phyloP scores from a whole-genome alignment of 2,329 filamentous ascomycete species.

The Scorias spongiosa region DNA sequence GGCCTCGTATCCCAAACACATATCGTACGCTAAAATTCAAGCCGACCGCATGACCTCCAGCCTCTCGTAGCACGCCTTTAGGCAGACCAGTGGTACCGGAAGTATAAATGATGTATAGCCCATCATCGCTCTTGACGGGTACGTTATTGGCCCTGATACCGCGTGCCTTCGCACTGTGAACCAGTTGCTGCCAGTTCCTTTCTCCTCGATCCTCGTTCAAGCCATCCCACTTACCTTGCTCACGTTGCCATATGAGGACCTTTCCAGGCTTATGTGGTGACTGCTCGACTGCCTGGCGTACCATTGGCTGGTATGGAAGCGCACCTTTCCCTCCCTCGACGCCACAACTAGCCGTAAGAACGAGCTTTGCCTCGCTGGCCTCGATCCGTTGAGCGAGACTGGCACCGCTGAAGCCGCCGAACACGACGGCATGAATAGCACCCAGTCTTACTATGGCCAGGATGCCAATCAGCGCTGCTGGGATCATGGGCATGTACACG shows the following conservation, averaged over 20 bases:
- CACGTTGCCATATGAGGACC: conserved; percentile 71
- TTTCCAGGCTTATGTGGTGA: conserved; percentile 56
- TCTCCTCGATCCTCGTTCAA: conserved; percentile 53
- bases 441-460: conserved; percentile 69
- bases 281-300: conserved; percentile 55
- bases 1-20: conserved; percentile 67
- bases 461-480: conserved; percentile 71
- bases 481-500: conserved; percentile 96
- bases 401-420: conserved; percentile 73
- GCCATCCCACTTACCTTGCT: conserved; percentile 58
- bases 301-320: conserved; percentile 59
- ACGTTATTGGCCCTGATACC: conserved; percentile 59
- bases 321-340: conserved; percentile 76
- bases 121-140: conserved; percentile 61
- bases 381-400: conserved; percentile 83
- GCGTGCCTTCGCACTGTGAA: conserved; percentile 53
- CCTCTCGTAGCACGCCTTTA: conserved; percentile 70
- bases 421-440: conserved; percentile 81
- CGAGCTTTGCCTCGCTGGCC: conserved; percentile 55
- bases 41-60: conserved; percentile 75
- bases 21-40: conserved; percentile 70
- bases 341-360: conserved; percentile 83
- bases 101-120: conserved; percentile 83
- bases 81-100: conserved; percentile 68
- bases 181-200: conserved; percentile 63